phyloP scores from a whole-genome alignment of 345 rosid genomes.

The Heritiera fomes region DNA sequence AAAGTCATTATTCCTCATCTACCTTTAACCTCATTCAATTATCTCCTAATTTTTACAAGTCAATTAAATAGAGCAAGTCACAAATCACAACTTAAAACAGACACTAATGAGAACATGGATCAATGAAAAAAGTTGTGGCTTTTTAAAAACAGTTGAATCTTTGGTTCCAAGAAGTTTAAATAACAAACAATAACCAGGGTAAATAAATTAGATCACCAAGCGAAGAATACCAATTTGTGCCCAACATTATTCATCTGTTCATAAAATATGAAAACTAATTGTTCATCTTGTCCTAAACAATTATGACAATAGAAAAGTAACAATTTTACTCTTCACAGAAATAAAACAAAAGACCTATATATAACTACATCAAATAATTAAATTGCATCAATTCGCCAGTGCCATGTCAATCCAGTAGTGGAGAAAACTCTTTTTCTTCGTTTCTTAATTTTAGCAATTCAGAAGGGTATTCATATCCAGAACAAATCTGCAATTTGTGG shows the following conservation, averaged over 20 bases:
- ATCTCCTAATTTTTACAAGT: background rate
- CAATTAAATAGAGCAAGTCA: background rate
- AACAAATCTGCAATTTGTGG: background rate
- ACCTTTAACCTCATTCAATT: background rate
- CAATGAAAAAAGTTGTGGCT: background rate
- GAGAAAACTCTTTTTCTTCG: background rate
- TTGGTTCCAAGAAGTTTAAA: background rate
- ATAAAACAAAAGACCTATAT: background rate
- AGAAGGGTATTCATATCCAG: background rate
- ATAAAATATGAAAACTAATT: background rate
- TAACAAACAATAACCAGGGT: background rate
- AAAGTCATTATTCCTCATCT: background rate
- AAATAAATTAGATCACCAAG: background rate
- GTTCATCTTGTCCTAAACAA: background rate
- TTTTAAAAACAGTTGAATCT: background rate
- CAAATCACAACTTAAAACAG: background rate
- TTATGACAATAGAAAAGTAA: background rate
- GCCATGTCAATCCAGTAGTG: background rate
- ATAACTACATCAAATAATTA: background rate
- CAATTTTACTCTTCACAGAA: background rate
- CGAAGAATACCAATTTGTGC: background rate
- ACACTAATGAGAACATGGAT: background rate
- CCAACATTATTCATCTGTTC: background rate
- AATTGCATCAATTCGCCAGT: background rate
- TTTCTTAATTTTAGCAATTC: background rate